phyloP scores from a whole-genome alignment of 139 green algal genomes.

The Chlamydomonas applanata region DNA sequence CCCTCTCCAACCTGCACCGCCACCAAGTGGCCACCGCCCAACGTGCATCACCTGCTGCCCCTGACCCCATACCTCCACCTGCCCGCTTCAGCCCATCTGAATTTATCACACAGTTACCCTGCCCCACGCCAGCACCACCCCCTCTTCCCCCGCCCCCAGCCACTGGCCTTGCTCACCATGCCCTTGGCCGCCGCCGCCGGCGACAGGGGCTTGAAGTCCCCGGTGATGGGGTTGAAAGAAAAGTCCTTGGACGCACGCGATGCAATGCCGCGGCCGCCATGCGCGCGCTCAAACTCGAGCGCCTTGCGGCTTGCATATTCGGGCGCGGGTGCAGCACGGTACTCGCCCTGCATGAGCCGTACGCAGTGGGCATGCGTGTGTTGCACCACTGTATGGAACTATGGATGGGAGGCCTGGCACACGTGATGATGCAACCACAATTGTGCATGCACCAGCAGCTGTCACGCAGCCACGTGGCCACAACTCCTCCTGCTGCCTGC shows the following conservation, averaged over 20 bases:
- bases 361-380: too few relatives aligned
- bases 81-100: too few relatives aligned
- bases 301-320: slow-evolving; percentile 24
- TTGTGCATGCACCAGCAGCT: neutral
- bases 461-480: too few relatives aligned
- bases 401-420: too few relatives aligned
- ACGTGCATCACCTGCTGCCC: too few relatives aligned
- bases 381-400: too few relatives aligned
- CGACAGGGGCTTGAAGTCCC: neutral
- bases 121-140: neutral
- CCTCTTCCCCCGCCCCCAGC: neutral
- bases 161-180: neutral
- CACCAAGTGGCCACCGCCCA: too few relatives aligned
- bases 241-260: neutral
- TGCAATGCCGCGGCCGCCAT: slow-evolving; percentile 10
- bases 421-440: too few relatives aligned
- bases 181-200: neutral
- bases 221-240: slow-evolving; percentile 16
- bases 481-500: too few relatives aligned
- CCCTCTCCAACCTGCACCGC: too few relatives aligned
- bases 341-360: slow-evolving; percentile 9
- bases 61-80: too few relatives aligned
- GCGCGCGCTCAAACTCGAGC: slow-evolving; percentile 21
- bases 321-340: neutral
- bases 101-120: too few relatives aligned